phyloP scores from a whole-genome alignment of 306 rosid genomes.

The Medicago ruthenica region DNA sequence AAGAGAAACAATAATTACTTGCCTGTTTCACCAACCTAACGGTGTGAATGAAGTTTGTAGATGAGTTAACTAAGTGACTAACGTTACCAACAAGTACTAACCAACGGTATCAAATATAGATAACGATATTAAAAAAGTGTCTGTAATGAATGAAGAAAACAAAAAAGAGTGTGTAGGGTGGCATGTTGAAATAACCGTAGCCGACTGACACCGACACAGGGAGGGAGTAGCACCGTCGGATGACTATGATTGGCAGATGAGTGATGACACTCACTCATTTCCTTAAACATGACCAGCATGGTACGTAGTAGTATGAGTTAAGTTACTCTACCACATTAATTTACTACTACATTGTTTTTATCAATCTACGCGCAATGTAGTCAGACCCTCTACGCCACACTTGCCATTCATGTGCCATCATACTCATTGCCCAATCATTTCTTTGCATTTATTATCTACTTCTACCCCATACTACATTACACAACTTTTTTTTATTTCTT shows the following conservation, averaged over 20 bases:
- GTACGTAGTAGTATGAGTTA: background rate
- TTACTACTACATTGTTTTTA: background rate
- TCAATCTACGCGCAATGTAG: background rate
- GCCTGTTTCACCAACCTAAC: no score
- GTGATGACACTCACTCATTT: background rate
- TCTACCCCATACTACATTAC: no score
- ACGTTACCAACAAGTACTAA: no score
- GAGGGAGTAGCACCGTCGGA: slow-evolving; percentile 25
- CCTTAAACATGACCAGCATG: slow-evolving; percentile 14
- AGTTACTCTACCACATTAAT: background rate
- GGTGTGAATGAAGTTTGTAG: no score
- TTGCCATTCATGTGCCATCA: background rate
- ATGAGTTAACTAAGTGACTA: no score
- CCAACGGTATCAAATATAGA: no score
- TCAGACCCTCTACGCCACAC: background rate
- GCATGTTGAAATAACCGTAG: background rate
- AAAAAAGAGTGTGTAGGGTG: background rate
- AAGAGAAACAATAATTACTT: no score
- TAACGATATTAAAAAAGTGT: no score
- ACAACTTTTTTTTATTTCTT: no score
- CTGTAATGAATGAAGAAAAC: no score
- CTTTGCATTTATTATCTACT: slow-evolving; percentile 18
- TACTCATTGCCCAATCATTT: slow-evolving; percentile 39
- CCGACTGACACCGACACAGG: slow-evolving; percentile 10
- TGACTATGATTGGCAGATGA: slow-evolving; percentile 22